Conservation (phyloP, 768 basidiomycete species). For the Vishniacozyma victoriae region DNA sequence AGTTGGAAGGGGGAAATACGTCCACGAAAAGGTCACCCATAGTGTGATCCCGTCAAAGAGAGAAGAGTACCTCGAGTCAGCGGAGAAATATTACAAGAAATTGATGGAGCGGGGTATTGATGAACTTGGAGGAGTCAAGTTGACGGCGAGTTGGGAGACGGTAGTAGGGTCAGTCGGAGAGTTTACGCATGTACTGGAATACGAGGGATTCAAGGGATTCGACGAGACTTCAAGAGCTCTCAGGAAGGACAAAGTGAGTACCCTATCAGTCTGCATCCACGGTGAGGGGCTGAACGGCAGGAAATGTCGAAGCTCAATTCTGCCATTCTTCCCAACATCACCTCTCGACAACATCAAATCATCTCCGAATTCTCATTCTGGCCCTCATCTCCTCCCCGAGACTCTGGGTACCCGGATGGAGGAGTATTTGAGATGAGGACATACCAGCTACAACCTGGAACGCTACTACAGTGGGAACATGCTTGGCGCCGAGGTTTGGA, state of each 20-base stretch:
- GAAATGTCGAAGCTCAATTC: conserved; percentile 22
- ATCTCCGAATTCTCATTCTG: conserved; percentile 85
- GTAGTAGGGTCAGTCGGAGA: conserved; percentile 73
- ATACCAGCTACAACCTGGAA: conserved; percentile 77
- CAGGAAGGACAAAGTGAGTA: conserved; percentile 60
- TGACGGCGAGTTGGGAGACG: conserved; percentile 91
- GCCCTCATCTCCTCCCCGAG: conserved; percentile 78
- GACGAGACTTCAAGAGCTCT: conserved; percentile 69
- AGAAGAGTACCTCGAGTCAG: conserved; percentile 79
- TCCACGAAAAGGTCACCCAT: conserved; percentile 59
- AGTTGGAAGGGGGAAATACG: conserved; percentile 75
- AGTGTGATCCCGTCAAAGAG: conserved; percentile 72
- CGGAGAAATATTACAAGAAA: conserved; percentile 77
- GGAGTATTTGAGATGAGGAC: conserved; percentile 89
- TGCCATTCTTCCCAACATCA: conserved; percentile 64
- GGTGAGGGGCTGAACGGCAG: conserved; percentile 50
- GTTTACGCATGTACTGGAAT: conserved; percentile 69
- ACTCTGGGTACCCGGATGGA: conserved; percentile 55
- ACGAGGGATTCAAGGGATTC: conserved; percentile 85
- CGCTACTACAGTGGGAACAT: conserved; percentile 88
- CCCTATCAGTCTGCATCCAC: conserved; percentile 49
- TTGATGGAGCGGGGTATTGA: conserved; percentile 59
- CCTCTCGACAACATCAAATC: conserved; percentile 67
- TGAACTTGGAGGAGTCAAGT: conserved; percentile 59
- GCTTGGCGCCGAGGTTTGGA: conserved; percentile 93